Base-by-base conservation (phyloP, 768 basidiomycete genomes). In the Chalciporus chontae region DNA sequence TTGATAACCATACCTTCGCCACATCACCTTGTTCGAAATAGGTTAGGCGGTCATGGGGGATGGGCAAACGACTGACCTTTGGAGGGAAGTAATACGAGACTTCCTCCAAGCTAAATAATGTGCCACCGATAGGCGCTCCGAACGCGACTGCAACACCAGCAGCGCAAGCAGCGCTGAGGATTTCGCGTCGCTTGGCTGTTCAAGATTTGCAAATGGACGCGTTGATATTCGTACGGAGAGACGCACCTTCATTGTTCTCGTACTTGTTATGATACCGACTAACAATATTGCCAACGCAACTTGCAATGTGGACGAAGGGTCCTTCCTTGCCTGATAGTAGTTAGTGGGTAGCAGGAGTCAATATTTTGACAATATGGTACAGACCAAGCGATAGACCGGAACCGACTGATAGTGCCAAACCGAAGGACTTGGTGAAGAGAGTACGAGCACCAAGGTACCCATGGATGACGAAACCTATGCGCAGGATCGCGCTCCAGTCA, bases 111-210 rank as follows among this genome's bases (percentile, higher is more conserved):
- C 91, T 91, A 67, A 95, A 95, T 45, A 95, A 65, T 1, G 90
- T 92, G 11, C 93, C 92, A 19, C 92, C 95, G 40, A 99, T 90
- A 1, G 96, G 96, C 0, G 95, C 94, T 40, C 95, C 95, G 62
- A 98, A 97, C 0, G 94, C 91, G 21, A 98, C 95, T 6, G 95
- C 90, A 10, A 99, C 96, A 24, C 96, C 96, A 19, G 96, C 96
- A 6, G 95, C 96, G 65, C 93, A 91, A 24, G 94, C 94, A 10
- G 96, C 96, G 53, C 90, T 94, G 32, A 99, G 73, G 47, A 99
- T 85, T 71, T 98, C 96, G 42, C 96, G 83, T 40, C 94, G 80
- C 66, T 98, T 98, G 13, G 83, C 93, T 93, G 50, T 23, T 48
- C 34, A 14, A 29, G 27, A 27, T 17, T 23, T n/a, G 47, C 19